These are phyloP conservation scores for Gyromitra esculenta DNA, from an alignment of 2,329 filamentous ascomycete species.

Conservation along the genomic window DNA sequence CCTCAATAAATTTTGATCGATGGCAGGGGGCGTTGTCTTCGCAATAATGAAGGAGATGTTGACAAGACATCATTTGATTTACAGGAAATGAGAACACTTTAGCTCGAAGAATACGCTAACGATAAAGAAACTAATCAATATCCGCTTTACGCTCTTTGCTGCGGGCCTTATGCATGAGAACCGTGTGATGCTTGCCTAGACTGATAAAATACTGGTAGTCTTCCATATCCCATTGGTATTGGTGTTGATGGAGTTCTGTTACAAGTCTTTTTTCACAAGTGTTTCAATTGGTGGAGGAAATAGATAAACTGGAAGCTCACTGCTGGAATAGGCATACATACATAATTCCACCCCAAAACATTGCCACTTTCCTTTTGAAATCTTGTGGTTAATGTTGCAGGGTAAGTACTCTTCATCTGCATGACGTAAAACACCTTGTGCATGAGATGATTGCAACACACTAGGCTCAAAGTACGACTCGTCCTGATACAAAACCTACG, in stretches of 20 bases:
- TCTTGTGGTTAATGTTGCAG: not conserved
- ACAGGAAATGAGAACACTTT: conserved; percentile 4
- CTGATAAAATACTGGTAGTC: not conserved
- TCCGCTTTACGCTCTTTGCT: not conserved
- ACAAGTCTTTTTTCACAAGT: not conserved
- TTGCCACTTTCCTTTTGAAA: not conserved
- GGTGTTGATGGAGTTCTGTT: not conserved
- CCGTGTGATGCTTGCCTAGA: not conserved
- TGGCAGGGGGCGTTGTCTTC: not conserved
- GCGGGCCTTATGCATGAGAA: not conserved
- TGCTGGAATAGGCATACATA: not conserved
- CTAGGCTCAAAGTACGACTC: conserved; percentile 5
- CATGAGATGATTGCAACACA: not conserved
- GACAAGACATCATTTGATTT: not conserved
- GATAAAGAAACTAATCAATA: conserved; percentile 25
- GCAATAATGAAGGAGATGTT: not conserved
- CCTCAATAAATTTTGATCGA: not conserved
- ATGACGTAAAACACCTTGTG: not conserved
- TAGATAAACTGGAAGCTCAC: conserved; percentile 2
- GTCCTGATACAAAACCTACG: not conserved
- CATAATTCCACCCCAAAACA: conserved; percentile 13
- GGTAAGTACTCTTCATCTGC: not conserved
- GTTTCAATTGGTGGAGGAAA: not conserved
- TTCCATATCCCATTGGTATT: not conserved
- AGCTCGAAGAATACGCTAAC: not conserved